These are phyloP conservation scores for Solanum lycopersicoides DNA, from an alignment of 257 asterid species.

Conservation along the genomic window DNA sequence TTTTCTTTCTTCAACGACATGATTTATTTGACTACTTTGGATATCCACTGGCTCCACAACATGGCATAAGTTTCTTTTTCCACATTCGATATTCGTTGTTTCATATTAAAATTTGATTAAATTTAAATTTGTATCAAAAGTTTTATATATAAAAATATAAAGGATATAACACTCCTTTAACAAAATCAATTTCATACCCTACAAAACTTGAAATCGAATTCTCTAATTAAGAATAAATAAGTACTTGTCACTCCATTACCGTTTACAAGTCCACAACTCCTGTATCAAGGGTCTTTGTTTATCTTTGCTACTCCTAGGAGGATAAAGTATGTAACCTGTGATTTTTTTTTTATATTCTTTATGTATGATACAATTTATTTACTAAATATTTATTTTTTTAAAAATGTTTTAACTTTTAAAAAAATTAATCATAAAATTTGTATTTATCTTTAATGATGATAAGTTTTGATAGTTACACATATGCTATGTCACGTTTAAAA, in stretches of 20 bases:
- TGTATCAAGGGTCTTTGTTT: background rate
- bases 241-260: rapidly evolving
- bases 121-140: background rate
- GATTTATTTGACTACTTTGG: background rate
- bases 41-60: background rate
- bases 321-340: background rate
- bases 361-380: background rate
- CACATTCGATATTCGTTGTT: too few species aligned
- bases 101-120: background rate
- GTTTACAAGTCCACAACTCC: background rate
- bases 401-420: background rate
- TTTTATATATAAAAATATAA: rapidly evolving
- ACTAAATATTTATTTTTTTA: background rate
- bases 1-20: background rate
- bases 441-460: background rate
- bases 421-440: background rate
- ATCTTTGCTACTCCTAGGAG: background rate
- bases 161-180: background rate
- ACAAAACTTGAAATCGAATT: background rate
- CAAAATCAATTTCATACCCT: background rate
- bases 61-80: background rate
- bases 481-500: background rate
- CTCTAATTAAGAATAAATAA: background rate
- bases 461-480: background rate
- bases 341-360: background rate